A percentile compares a stretch with the other conserved stretches of the same genome.
phyloP scores from a whole-genome alignment of 768 basidiomycete genomes.

The Leccinum incarnatum region DNA sequence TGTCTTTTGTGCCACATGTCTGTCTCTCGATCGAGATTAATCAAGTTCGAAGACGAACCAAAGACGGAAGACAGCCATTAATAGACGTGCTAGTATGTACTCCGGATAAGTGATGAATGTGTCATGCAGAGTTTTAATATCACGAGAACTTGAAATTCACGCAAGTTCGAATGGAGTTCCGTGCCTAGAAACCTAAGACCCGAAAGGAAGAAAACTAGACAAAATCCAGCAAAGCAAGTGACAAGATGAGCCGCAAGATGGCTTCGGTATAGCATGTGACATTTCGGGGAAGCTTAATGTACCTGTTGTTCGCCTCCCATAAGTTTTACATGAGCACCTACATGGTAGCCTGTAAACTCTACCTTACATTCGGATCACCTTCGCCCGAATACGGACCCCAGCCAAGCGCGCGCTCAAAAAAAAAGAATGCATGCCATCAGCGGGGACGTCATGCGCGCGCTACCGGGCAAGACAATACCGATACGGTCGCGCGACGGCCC shows the following conservation, averaged over 20 bases:
- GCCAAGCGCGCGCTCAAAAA: not conserved
- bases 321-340: not conserved
- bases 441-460: slow-evolving; percentile 4
- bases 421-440: not conserved
- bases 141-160: slow-evolving; percentile 1
- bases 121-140: not conserved
- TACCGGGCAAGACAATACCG: slow-evolving; percentile 4
- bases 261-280: not conserved
- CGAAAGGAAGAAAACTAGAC: not conserved
- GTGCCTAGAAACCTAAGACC: slow-evolving; percentile 3
- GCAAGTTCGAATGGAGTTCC: not conserved
- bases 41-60: not conserved
- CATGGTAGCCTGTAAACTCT: not conserved
- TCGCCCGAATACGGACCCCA: not conserved
- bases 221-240: not conserved
- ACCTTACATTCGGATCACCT: not conserved
- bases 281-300: not conserved
- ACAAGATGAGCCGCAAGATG: not conserved
- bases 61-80: not conserved
- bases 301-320: not conserved
- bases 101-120: slow-evolving; percentile 5
- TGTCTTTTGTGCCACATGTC: not conserved
- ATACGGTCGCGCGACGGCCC: not conserved
- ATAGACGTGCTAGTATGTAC: not conserved
- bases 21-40: not conserved